These are phyloP conservation scores for Przewalskia tangutica DNA, from an alignment of 257 asterid genomes.

Conservation along the genomic window DNA sequence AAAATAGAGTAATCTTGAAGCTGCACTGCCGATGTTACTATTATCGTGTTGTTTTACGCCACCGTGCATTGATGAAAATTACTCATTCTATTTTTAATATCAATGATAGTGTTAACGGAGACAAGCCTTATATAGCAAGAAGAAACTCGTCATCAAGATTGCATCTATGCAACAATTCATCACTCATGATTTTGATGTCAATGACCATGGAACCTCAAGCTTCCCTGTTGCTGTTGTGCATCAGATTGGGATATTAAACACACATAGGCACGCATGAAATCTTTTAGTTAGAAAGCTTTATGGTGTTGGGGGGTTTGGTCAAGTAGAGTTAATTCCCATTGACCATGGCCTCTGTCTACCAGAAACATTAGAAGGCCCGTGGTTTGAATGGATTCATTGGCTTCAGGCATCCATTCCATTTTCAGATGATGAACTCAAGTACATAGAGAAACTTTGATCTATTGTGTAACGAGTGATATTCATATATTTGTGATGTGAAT, in stretches of 20 bases:
- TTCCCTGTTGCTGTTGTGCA: slow-evolving; percentile 88
- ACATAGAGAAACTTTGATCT: slow-evolving; percentile 52
- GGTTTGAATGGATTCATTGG: slow-evolving; percentile 98
- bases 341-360: slow-evolving; percentile 98
- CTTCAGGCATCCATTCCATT: slow-evolving; percentile 98
- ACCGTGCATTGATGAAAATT: slow-evolving; percentile 86
- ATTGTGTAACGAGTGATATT: too few relatives aligned
- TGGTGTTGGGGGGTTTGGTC: slow-evolving; percentile 67
- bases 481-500: too few relatives aligned
- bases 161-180: slow-evolving; percentile 86
- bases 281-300: slow-evolving; percentile 90
- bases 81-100: slow-evolving; percentile 78
- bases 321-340: slow-evolving; percentile 82
- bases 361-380: slow-evolving; percentile 86
- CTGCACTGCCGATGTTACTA: too few relatives aligned
- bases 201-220: slow-evolving; percentile 91
- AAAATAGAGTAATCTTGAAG: too few relatives aligned
- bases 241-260: slow-evolving; percentile 88
- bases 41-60: too few relatives aligned
- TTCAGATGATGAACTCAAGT: slow-evolving; percentile 86
- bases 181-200: slow-evolving; percentile 85
- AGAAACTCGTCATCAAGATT: slow-evolving; percentile 71
- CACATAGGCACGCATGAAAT: slow-evolving; percentile 94
- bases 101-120: slow-evolving; percentile 73
- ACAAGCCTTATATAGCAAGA: slow-evolving; percentile 37